phyloP scores from a whole-genome alignment of 129 eudicot species.

The Solidago caesia region DNA sequence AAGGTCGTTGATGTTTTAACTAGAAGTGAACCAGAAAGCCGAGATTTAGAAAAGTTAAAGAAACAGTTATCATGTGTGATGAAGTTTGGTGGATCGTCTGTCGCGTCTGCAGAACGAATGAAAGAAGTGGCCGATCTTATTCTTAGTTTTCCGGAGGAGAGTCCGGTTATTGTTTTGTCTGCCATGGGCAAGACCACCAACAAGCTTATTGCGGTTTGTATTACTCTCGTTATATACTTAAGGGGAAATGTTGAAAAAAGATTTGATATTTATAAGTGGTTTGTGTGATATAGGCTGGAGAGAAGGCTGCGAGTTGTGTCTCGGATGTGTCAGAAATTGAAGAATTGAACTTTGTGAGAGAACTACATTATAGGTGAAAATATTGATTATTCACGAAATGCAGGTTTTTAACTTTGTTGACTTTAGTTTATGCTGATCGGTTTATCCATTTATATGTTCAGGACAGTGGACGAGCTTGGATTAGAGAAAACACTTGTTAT shows the following conservation, averaged over 20 bases:
- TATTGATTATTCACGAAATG: not conserved
- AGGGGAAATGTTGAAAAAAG: not conserved
- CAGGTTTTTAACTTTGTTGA: conserved; percentile 3
- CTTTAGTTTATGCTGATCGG: conserved; percentile 16
- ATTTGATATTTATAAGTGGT: not conserved
- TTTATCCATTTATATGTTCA: conserved; percentile 20
- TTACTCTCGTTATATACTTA: not conserved
- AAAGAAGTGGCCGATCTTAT: conserved; percentile 92
- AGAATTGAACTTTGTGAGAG: conserved; percentile 64
- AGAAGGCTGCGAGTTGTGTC: conserved; percentile 74
- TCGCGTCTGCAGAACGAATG: conserved; percentile 88
- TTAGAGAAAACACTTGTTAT: conserved; percentile 54
- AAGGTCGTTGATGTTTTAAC: conserved; percentile 39
- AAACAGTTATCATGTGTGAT: conserved; percentile 79
- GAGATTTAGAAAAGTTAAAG: conserved; percentile 35
- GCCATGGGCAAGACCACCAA: conserved; percentile 98
- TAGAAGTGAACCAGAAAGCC: conserved; percentile 43
- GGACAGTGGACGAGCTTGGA: conserved; percentile 85
- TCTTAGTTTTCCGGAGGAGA: conserved; percentile 82
- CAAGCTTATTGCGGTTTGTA: conserved; percentile 59
- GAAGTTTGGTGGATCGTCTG: conserved; percentile 99
- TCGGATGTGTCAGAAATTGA: conserved; percentile 57
- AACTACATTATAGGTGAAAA: conserved; percentile 66
- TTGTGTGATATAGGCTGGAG: conserved; percentile 75
- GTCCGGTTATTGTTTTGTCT: conserved; percentile 85